A percentile compares a stretch with the other conserved stretches of the same genome.
These are phyloP conservation scores for Solanum chacoense DNA, from an alignment of 305 asterid species.

Conservation along the genomic window DNA sequence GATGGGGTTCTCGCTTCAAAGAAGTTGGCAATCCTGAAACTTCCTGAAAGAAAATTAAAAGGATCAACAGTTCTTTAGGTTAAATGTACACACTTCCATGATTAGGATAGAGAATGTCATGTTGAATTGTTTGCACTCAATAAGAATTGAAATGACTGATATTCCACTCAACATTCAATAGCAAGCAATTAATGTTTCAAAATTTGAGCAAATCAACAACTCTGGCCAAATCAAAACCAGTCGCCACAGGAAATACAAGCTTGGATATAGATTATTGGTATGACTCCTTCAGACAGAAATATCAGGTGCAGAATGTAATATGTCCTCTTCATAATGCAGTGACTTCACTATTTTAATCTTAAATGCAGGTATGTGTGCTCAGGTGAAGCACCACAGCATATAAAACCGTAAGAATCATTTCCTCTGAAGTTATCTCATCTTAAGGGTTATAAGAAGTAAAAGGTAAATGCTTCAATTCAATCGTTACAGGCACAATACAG, in stretches of 20 bases:
- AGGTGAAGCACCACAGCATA: not conserved
- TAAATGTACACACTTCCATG: not conserved
- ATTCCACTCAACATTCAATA: not conserved
- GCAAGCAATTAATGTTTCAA: not conserved
- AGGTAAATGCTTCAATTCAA: not conserved
- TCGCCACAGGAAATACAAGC: not conserved
- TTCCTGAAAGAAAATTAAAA: conserved; percentile 36
- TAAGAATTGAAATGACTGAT: not conserved
- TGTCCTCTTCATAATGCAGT: not conserved
- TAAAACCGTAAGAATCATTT: not conserved
- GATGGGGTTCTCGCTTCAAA: conserved; percentile 49
- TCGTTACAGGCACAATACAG: not conserved
- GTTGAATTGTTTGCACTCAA: not conserved
- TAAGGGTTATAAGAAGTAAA: not conserved
- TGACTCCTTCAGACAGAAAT: not conserved
- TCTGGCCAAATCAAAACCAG: not conserved
- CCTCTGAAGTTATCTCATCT: not conserved
- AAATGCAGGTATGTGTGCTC: not conserved
- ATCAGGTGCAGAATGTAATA: not conserved
- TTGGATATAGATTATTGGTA: not conserved
- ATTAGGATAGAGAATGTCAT: not conserved
- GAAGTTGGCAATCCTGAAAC: conserved; percentile 71
- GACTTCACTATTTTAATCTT: not conserved
- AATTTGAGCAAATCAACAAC: not conserved
- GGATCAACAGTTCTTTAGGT: not conserved